phyloP scores from a whole-genome alignment of 192 early-diverging fungal genomes.

The Fimicolochytrium jonesii region DNA sequence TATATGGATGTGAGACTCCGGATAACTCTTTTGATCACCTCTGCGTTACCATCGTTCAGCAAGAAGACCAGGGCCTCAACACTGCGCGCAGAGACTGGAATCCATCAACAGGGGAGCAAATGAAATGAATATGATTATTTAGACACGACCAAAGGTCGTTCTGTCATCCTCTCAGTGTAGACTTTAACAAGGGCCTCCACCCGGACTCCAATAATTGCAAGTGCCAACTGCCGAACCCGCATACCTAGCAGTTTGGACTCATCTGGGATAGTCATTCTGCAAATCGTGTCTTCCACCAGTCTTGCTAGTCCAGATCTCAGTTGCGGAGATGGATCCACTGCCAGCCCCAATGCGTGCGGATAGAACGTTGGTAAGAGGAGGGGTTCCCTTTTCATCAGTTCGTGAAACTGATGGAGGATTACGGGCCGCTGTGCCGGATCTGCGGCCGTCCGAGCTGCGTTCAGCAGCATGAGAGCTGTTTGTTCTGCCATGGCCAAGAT shows the following conservation, averaged over 20 bases:
- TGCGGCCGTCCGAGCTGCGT: neutral
- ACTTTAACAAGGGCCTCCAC: too few relatives aligned
- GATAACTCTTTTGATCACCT: conserved; percentile 20
- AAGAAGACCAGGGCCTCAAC: conserved; percentile 20
- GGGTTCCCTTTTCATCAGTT: conserved; percentile 14
- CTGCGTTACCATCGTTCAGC: conserved; percentile 11
- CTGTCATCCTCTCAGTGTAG: too few relatives aligned
- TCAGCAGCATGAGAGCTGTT: conserved; percentile 13
- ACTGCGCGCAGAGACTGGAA: conserved; percentile 21
- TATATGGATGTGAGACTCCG: conserved; percentile 21
- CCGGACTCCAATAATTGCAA: too few relatives aligned
- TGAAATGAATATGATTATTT: too few relatives aligned
- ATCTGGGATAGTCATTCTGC: conserved; percentile 14
- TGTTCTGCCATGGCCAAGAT: too few relatives aligned
- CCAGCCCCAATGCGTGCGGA: conserved; percentile 15
- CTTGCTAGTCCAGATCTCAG: conserved; percentile 9
- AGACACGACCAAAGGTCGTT: too few relatives aligned
- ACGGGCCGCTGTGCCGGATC: conserved; percentile 6
- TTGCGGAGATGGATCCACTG: conserved; percentile 17
- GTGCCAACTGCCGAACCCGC: neutral
- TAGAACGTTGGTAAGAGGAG: conserved; percentile 14
- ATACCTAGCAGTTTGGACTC: conserved; percentile 16
- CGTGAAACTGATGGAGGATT: conserved; percentile 20
- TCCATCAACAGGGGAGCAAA: too few relatives aligned
- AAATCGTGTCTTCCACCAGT: conserved; percentile 19